A percentile compares a stretch with the other conserved stretches of the same genome.
Conservation (phyloP, 169 alveolate species). For the Plasmodium ovale region DNA sequence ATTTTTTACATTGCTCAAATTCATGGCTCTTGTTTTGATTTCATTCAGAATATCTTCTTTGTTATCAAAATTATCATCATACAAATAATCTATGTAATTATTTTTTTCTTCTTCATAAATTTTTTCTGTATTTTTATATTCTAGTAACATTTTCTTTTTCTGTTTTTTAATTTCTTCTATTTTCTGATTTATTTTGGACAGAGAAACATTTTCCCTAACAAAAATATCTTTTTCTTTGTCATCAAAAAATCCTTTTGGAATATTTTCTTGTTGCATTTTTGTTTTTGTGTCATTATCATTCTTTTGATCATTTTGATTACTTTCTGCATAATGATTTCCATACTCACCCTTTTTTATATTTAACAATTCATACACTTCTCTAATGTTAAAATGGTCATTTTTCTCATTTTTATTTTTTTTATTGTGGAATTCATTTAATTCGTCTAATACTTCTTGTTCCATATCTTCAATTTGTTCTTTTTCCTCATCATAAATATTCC, state of each 20-base stretch:
- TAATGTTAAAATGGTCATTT: slow-evolving; percentile 22
- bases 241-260: slow-evolving; percentile 62
- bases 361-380: slow-evolving; percentile 47
- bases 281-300: not conserved
- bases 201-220: slow-evolving; percentile 55
- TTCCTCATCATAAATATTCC: slow-evolving; percentile 30
- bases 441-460: slow-evolving; percentile 24
- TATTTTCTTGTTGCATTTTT: slow-evolving; percentile 14
- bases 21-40: slow-evolving; percentile 11
- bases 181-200: slow-evolving; percentile 29
- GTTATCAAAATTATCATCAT: slow-evolving; percentile 67
- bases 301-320: not conserved
- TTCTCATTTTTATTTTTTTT: slow-evolving; percentile 33
- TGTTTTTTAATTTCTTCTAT: slow-evolving; percentile 56
- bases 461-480: slow-evolving; percentile 30
- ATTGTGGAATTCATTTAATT: slow-evolving; percentile 46
- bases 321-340: slow-evolving; percentile 3
- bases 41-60: slow-evolving; percentile 46
- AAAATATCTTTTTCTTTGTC: slow-evolving; percentile 59
- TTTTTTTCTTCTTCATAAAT: slow-evolving; percentile 46
- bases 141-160: slow-evolving; percentile 26
- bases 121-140: slow-evolving; percentile 26
- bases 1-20: slow-evolving; percentile 4
- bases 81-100: slow-evolving; percentile 55
- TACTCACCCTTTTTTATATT: slow-evolving; percentile 17